Base-by-base conservation (phyloP, 345 rosid genomes). In the Firmiana major region DNA sequence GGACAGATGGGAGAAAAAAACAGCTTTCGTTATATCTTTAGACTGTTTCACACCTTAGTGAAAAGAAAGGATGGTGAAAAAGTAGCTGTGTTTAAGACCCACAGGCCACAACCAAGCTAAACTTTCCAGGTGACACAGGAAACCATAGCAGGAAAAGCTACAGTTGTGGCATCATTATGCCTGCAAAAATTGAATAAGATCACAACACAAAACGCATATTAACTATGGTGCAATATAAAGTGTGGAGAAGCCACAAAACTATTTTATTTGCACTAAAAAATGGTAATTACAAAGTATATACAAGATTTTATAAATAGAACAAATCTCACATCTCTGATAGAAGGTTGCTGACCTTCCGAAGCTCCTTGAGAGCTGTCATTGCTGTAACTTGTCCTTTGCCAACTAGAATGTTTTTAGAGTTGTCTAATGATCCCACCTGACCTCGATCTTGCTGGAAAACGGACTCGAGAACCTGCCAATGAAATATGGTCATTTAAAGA, bases 311-410 rank as follows among this genome's bases (percentile, higher is more conserved):
- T 40, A 45, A 73, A 84, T 49, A 31, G 62, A 81, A 58, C 38
- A 71, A 82, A 84, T 21, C 85, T 96, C 89, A 96, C 97, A 90
- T 93, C 83, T 96, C 95, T n/a, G 93, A 88, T 73, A 96, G 86
- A 69, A 92, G 84, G 83, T 89, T 92, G 92, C 99, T 96, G 73
- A 96, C 92, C 83, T 91, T 92, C 77, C 98, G 86, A 70, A 96
- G 99, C 91, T 93, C 99, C 58, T 87, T 91, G 49, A 96, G 91
- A 71, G 99, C 99, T 75, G 95, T 80, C 82, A 92, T 72, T 26
- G 98, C 98, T 3, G 97, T 93, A 62, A 80, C 91, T 82, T 93
- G 99, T 48, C 97, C 93, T 84, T 90, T 93, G 64, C 90, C 99
- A 42, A 92, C 97, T 22, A 93, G 26, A 75, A 77, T 90, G 81